These are phyloP conservation scores for Abelmoschus esculentus DNA, from an alignment of 345 rosid genomes.

Conservation along the genomic window DNA sequence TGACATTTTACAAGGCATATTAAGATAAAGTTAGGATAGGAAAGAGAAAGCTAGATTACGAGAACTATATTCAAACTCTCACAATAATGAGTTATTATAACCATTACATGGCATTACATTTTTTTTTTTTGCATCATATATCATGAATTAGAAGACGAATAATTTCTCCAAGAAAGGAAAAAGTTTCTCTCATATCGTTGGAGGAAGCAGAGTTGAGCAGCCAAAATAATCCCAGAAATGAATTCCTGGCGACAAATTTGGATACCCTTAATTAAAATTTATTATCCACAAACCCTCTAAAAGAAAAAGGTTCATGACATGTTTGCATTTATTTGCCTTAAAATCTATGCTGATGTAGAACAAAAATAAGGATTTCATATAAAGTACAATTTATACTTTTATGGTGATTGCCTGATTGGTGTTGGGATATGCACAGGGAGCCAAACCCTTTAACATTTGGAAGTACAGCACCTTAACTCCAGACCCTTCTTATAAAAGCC, in stretches of 20 bases:
- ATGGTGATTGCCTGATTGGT: neutral
- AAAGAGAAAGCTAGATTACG: neutral
- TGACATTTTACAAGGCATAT: constrained; percentile 20
- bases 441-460: neutral
- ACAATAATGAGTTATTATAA: neutral
- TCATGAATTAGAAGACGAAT: neutral
- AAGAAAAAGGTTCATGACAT: neutral
- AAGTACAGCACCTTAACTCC: neutral
- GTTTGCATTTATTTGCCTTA: neutral
- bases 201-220: neutral
- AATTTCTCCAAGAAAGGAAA: neutral
- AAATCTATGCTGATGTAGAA: neutral
- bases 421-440: neutral
- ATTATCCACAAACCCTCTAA: neutral
- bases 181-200: neutral
- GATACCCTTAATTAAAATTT: neutral
- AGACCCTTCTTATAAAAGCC: neutral
- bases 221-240: neutral
- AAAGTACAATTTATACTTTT: neutral
- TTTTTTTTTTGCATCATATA: neutral
- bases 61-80: neutral
- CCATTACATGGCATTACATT: neutral
- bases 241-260: neutral
- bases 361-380: neutral
- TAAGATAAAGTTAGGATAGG: neutral